These are phyloP conservation scores for Oryza brachyantha DNA, from an alignment of 176 grass and related monocot species.

Conservation along the genomic window DNA sequence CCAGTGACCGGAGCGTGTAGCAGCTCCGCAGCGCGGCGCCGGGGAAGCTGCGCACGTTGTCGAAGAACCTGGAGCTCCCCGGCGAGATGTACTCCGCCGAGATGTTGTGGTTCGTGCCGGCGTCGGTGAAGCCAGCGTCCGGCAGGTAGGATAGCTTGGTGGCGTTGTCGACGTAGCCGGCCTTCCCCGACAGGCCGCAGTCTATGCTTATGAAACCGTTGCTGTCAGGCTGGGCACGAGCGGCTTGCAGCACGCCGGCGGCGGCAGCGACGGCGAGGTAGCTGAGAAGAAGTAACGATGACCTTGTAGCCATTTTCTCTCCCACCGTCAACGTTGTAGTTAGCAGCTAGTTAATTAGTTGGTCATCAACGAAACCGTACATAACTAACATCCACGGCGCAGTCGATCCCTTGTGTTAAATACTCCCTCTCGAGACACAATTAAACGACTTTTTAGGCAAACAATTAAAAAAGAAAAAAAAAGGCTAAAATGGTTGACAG, in stretches of 20 bases:
- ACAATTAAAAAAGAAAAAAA: too few relatives aligned
- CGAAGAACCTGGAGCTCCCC: neutral
- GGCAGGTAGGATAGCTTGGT: conserved; percentile 31
- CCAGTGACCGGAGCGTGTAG: conserved; percentile 20
- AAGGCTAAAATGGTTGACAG: too few relatives aligned
- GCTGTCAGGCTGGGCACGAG: conserved; percentile 23
- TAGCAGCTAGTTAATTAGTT: too few relatives aligned
- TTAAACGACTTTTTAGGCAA: too few relatives aligned
- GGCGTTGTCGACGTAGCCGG: conserved; percentile 20
- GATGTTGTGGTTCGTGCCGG: conserved; percentile 43
- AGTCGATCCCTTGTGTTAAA: too few relatives aligned
- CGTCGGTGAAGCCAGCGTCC: conserved; percentile 41
- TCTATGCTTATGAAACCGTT: conserved; percentile 68
- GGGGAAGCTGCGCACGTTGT: conserved; percentile 38
- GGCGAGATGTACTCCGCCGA: conserved; percentile 4
- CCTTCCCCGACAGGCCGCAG: conserved; percentile 40
- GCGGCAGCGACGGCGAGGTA: neutral
- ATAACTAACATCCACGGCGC: too few relatives aligned
- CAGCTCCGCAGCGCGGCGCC: conserved; percentile 12
- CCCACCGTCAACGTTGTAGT: neutral
- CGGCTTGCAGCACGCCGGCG: neutral
- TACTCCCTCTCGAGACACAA: too few relatives aligned
- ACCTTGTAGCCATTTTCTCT: neutral
- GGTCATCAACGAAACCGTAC: too few relatives aligned
- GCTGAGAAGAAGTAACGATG: conserved; percentile 12